Evolutionary conservation across 2,329 filamentous ascomycete species (phyloP), one percentile per base, ranked within the genome.

Genomic region (Fusarium veterinarium): DNA sequence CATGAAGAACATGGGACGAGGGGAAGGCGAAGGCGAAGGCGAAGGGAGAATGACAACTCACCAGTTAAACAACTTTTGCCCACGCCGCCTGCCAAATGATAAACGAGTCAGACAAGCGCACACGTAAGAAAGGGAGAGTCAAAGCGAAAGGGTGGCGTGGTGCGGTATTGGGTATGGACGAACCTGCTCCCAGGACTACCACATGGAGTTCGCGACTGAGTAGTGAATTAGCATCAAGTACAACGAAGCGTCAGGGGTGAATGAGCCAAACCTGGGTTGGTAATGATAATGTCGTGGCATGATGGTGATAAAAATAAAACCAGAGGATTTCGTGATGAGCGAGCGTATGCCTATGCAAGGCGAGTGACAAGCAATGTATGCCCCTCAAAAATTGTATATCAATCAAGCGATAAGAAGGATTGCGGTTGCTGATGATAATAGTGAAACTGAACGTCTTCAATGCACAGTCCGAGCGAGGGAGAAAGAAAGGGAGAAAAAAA

Each of bases 31-130:
- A 35, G 25, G 42, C 5, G 3, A 28, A 48, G 28, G 13, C 25
- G 10, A 31, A 49, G 41, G 52, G 44, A 58, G 20, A 53, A 51
- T 52, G 56, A 52, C 55, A 67, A 81, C 86, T 81, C 86, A 96
- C 94, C 93, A 82, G 94, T 97, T 77, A 97, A 86, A 86, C 94
- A 97, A 82, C 94, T 97, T 84, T 97, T 97, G 71, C 94, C 94
- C 80, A 97, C 94, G 81, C 94, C 94, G 84, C 94, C 93, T 94
- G 48, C 6, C 81, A 56, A 60, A 64, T 76, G 64, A 64, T 33
- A 61, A 62, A 20, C 64, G 69, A 77, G 78, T 83, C 77, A 83
- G 80, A 74, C 74, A 71, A 71, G 35, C 28, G 56, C 45, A 56
- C 33, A 46, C 20, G 42, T 52, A 67, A 68, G 31, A 55, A 62